phyloP scores from a whole-genome alignment of 2,329 filamentous ascomycete species.

The Cladosporium sp. region DNA sequence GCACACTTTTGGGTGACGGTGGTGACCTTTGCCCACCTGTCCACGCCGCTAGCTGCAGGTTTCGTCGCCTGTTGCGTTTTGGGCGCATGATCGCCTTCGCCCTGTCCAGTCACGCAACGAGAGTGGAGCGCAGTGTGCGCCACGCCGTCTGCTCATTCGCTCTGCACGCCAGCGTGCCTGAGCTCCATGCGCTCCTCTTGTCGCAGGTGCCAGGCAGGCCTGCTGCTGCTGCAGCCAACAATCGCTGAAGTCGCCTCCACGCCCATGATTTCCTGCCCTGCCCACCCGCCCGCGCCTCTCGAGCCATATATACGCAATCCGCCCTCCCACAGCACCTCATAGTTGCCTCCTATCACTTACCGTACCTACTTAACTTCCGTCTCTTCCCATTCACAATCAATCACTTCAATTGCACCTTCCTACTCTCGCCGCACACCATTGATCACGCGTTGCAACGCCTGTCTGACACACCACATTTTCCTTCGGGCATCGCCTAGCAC shows the following conservation, averaged over 20 bases:
- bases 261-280: not conserved
- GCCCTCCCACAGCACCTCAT: constrained; percentile 5
- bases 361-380: not conserved
- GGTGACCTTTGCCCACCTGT: not conserved
- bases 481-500: constrained; percentile 16
- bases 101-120: constrained; percentile 5
- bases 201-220: too few relatives aligned
- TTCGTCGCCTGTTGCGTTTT: constrained; percentile 7
- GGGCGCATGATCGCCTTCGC: constrained; percentile 8
- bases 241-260: constrained; percentile 7
- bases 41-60: constrained; percentile 6
- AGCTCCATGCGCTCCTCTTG: constrained; percentile 4
- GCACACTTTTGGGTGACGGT: too few relatives aligned
- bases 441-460: constrained; percentile 8
- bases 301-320: constrained; percentile 8
- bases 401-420: constrained; percentile 5
- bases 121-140: not conserved
- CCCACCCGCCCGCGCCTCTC: not conserved
- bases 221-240: constrained; percentile 11
- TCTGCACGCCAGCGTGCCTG: constrained; percentile 7
- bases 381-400: not conserved
- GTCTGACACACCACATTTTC: constrained; percentile 8
- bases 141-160: constrained; percentile 6
- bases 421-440: not conserved
- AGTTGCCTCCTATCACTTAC: not conserved